Percentiles rank a stretch among this genome's conserved stretches.
Conservation (phyloP, 2,329 filamentous ascomycete genomes). For the Zasmidium angulare region DNA sequence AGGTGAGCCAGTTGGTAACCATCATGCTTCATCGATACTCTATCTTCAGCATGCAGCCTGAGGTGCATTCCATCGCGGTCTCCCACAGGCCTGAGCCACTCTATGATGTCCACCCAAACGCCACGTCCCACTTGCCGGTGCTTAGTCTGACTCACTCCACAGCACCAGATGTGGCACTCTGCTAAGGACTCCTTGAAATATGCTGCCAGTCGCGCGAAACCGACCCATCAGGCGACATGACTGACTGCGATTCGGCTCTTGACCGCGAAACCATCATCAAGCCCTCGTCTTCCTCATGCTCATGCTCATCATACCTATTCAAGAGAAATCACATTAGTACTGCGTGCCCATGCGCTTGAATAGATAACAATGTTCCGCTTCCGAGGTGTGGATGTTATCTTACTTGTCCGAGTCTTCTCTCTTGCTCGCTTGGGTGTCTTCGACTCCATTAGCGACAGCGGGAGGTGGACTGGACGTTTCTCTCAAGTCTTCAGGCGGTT, state of each 20-base stretch:
- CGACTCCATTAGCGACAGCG: conserved; percentile 16
- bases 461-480: conserved; percentile 18
- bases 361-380: conserved; percentile 2
- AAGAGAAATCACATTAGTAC: conserved; percentile 20
- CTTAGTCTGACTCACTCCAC: background rate
- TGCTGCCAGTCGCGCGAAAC: background rate
- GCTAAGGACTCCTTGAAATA: background rate
- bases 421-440: conserved; percentile 15
- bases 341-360: conserved; percentile 4
- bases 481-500: conserved; percentile 14
- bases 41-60: too few relatives aligned
- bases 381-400: conserved; percentile 10
- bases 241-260: conserved; percentile 11
- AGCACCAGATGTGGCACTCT: background rate
- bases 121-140: background rate
- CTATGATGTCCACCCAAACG: background rate
- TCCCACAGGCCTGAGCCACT: background rate
- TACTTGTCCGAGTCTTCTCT: conserved; percentile 22
- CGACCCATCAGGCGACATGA: background rate
- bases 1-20: too few relatives aligned
- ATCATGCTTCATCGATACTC: too few relatives aligned
- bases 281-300: conserved; percentile 24
- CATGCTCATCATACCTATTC: conserved; percentile 23
- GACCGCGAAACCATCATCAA: conserved; percentile 18
- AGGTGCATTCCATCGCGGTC: background rate